Evolutionary conservation across 768 basidiomycete species (phyloP).

Genomic region (Jaapia argillacea): DNA sequence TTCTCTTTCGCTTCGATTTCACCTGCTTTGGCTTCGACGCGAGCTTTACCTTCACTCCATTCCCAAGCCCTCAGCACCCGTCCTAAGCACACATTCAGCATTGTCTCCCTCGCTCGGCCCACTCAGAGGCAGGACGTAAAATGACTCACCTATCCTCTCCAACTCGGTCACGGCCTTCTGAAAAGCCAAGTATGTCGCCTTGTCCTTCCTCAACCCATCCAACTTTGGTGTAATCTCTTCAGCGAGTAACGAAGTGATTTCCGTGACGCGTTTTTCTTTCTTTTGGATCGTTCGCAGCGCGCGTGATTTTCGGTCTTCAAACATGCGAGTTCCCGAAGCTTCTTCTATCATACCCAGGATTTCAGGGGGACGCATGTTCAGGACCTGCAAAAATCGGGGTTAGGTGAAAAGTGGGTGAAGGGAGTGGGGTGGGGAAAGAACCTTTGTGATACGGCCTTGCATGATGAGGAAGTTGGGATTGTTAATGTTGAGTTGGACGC

Average conservation of each 20-base stretch:
- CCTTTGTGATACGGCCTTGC: constrained; percentile 99
- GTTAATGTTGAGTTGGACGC: constrained; percentile 97
- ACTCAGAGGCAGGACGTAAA: too few relatives aligned
- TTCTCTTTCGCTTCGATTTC: constrained; percentile 42
- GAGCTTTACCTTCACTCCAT: constrained; percentile 58
- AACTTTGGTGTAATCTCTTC: constrained; percentile 96
- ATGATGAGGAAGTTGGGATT: constrained; percentile 99
- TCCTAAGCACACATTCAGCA: too few relatives aligned
- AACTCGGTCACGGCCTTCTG: constrained; percentile 86
- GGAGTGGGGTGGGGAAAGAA: constrained; percentile 16
- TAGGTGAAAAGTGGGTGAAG: background rate
- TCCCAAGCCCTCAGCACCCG: constrained; percentile 82
- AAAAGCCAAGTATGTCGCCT: constrained; percentile 78
- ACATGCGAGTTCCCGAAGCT: constrained; percentile 97
- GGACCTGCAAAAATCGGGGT: constrained; percentile 37
- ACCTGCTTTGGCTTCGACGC: constrained; percentile 41
- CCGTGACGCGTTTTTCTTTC: constrained; percentile 93
- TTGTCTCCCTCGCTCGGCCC: too few relatives aligned
- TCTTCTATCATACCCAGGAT: constrained; percentile 98
- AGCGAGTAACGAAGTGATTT: constrained; percentile 65
- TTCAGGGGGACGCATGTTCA: constrained; percentile 98
- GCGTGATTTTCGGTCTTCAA: constrained; percentile 96
- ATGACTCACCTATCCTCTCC: constrained; percentile 77
- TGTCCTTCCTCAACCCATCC: constrained; percentile 82
- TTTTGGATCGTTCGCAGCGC: constrained; percentile 93